Conservation (phyloP, 805 yeast genomes). For the Hyphopichia homilentoma region DNA sequence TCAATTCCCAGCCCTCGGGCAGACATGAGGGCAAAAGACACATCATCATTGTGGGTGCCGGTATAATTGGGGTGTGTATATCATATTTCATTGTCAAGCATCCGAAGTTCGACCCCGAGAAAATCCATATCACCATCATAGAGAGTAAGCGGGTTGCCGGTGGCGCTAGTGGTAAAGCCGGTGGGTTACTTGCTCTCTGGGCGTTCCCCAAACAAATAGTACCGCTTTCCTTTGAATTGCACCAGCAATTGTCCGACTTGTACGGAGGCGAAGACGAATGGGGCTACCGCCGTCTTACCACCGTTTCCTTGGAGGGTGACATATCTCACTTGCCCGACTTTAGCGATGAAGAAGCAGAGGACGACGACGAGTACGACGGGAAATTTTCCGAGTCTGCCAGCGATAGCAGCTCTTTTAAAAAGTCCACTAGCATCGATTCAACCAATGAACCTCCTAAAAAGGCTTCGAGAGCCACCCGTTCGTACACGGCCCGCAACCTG, state of each 20-base stretch:
- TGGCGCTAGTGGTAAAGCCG: conserved; percentile 97
- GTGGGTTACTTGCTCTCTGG: conserved; percentile 92
- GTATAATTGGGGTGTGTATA: conserved; percentile 92
- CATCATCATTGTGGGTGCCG: conserved; percentile 87
- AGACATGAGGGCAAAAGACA: conserved; percentile 62
- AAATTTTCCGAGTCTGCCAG: conserved; percentile 15
- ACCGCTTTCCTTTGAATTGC: conserved; percentile 80
- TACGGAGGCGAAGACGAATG: conserved; percentile 83
- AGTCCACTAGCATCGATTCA: conserved; percentile 9
- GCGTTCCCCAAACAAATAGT: conserved; percentile 96
- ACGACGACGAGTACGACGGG: conserved; percentile 21
- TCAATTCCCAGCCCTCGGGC: conserved; percentile 42
- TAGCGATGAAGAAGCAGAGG: conserved; percentile 14
- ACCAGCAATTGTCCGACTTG: conserved; percentile 73
- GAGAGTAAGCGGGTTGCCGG: conserved; percentile 94
- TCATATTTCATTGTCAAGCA: conserved; percentile 86
- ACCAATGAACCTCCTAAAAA: conserved; percentile 31
- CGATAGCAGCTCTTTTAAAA: conserved; percentile 10
- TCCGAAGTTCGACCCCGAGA: conserved; percentile 68
- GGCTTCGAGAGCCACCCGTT: conserved; percentile 31
- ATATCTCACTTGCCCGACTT: conserved; percentile 32
- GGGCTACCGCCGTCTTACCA: conserved; percentile 89
- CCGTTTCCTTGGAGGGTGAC: conserved; percentile 85
- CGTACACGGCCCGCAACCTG: conserved; percentile 10
- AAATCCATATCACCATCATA: conserved; percentile 76